Conservation (phyloP, 176 grass and related monocot species). For the Chloris gayana region DNA sequence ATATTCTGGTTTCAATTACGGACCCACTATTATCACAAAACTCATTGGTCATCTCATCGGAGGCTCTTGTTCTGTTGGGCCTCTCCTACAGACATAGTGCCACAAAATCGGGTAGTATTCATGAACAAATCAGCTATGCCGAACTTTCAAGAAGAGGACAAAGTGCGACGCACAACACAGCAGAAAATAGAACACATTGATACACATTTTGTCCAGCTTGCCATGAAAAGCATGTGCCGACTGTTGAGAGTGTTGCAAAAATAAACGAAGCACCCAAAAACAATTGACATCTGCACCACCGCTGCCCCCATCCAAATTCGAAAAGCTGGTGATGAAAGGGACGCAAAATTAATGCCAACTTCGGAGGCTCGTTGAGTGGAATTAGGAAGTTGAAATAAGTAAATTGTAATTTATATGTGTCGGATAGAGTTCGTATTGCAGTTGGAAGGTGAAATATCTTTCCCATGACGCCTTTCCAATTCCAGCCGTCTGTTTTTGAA, state of each 20-base stretch:
- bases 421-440: slow-evolving; percentile 26
- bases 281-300: slow-evolving; percentile 56
- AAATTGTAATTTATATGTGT: not conserved
- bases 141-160: slow-evolving; percentile 30
- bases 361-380: slow-evolving; percentile 37
- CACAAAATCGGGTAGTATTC: not conserved
- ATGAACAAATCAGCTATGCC: slow-evolving; percentile 32
- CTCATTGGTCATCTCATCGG: no score
- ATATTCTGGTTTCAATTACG: no score
- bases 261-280: not conserved
- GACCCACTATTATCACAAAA: no score
- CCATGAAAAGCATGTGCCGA: slow-evolving; percentile 51
- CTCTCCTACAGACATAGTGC: slow-evolving; percentile 32
- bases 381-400: not conserved
- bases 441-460: slow-evolving; percentile 31
- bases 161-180: slow-evolving; percentile 14
- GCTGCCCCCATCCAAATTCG: slow-evolving; percentile 4
- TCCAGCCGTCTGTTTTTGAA: not conserved
- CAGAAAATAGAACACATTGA: slow-evolving; percentile 40
- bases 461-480: not conserved
- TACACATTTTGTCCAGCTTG: slow-evolving; percentile 7
- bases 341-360: slow-evolving; percentile 27
- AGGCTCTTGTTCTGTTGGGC: no score
- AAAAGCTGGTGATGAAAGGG: slow-evolving; percentile 37
- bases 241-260: not conserved